Evolutionary conservation across 2,329 filamentous ascomycete genomes (phyloP).

Genomic region (Beauveria sp.): DNA sequence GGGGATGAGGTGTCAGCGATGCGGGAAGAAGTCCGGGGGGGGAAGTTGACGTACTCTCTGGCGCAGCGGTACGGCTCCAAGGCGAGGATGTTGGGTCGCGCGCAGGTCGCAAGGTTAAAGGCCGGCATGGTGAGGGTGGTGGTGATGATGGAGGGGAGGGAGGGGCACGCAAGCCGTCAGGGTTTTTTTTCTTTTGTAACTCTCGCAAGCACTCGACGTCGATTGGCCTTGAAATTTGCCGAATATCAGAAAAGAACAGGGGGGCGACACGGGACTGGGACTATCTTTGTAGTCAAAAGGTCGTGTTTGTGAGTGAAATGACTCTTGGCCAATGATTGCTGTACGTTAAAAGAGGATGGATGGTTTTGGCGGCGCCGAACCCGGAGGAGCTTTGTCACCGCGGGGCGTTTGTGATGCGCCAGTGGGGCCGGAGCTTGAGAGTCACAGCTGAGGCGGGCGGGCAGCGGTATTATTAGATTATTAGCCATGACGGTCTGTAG

Average conservation of each 20-base stretch:
- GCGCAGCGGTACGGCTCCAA: conserved; percentile 76
- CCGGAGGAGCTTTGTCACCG: conserved; percentile 5
- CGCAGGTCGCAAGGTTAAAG: conserved; percentile 68
- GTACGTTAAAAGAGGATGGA: background rate
- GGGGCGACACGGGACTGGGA: too few species aligned
- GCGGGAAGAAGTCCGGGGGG: background rate
- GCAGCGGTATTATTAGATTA: background rate
- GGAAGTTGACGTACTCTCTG: conserved; percentile 55
- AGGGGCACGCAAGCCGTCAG: background rate
- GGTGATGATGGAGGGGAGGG: background rate
- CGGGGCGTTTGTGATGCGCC: background rate
- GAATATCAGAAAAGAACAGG: background rate
- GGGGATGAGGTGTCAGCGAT: too few species aligned
- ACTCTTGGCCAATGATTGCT: background rate
- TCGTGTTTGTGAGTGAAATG: background rate
- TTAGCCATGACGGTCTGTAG: background rate
- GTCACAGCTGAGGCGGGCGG: background rate
- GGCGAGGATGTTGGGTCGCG: conserved; percentile 67
- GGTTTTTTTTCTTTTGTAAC: background rate
- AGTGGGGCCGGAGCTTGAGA: conserved; percentile 3
- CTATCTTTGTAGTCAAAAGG: background rate
- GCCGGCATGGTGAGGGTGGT: conserved; percentile 40
- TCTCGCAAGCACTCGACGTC: background rate
- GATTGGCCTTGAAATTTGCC: background rate
- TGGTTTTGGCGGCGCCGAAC: conserved; percentile 1